Evolutionary conservation across 2,329 filamentous ascomycete genomes (phyloP).

Genomic region (Penicillium griseofulvum): DNA sequence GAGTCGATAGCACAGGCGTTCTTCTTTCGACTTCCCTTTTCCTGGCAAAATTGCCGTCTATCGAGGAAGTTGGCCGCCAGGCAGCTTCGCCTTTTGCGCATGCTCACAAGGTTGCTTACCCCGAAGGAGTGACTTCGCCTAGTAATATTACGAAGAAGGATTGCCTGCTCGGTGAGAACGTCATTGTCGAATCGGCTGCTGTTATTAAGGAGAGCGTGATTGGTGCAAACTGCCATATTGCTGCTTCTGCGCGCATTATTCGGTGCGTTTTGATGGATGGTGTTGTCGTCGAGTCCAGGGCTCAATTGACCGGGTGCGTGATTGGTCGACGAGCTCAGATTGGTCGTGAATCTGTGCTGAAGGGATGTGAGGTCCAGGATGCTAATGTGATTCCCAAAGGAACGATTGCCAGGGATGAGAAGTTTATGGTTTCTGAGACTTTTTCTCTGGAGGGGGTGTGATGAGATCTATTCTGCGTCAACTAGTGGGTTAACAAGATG

Average conservation of each 20-base stretch:
- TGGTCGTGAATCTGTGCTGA: background rate
- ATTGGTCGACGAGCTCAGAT: background rate
- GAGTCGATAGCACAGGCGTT: background rate
- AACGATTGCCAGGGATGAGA: background rate
- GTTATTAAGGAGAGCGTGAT: slow-evolving; percentile 4
- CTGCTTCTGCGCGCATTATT: background rate
- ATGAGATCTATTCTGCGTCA: background rate
- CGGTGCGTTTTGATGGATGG: slow-evolving; percentile 5
- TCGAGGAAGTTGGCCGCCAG: background rate
- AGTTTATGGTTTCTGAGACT: background rate
- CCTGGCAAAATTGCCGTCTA: background rate
- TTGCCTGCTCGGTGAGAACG: slow-evolving; percentile 1
- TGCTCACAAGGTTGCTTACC: slow-evolving; percentile 1
- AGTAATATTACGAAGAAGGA: background rate
- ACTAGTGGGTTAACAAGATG: background rate
- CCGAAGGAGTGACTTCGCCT: background rate
- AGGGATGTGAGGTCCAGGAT: background rate
- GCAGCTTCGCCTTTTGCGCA: slow-evolving; percentile 1
- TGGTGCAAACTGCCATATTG: background rate
- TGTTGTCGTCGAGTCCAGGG: background rate
- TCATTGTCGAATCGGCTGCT: background rate
- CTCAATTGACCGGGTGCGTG: background rate
- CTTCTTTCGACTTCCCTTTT: background rate
- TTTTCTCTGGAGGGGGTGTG: background rate
- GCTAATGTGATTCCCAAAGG: background rate